Base-by-base conservation (phyloP, 2,329 filamentous ascomycete genomes). In the Ceratocystis lukuohia region DNA sequence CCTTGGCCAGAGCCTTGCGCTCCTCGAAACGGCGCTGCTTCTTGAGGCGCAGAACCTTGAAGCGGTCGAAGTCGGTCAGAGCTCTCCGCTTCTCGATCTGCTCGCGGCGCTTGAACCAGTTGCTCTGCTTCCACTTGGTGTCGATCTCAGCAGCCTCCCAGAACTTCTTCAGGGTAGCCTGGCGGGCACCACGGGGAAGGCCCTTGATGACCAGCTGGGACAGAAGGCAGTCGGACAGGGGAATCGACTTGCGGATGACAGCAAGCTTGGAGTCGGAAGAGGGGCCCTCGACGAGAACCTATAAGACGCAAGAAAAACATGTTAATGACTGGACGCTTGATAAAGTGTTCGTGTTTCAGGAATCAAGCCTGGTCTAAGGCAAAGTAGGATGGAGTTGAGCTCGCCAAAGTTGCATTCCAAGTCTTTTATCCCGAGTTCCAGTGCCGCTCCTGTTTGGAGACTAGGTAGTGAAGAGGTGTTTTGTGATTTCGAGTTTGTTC, bases 1-100 rank as follows among this genome's bases (percentile, higher is more conserved):
- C 82, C 86, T 96, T 96, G 77, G 91, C 90, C 77, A 95, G 84
- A 75, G 90, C 88, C 88, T 96, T 97, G 82, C 88, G 88, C 81
- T 96, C 88, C 85, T 96, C 92, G 82, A 95, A 97, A 78, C 92
- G 89, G 79, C 92, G 90, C 88, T 96, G 92, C 88, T 99, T 99
- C 88, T 93, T 95, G 82, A 97, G 84, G 80, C 93, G 88, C 86
- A 97, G 84, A 75, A 97, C 94, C 89, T 99, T 96, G 91, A 97
- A 99, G 80, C 94, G 88, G 84, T 99, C 94, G 78, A 99, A 99
- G 85, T 99, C 94, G 80, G 88, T 95, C 73, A 99, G 84, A 75
- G 86, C 85, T 82, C 88, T 88, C 84, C 94, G 89, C 82, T 90
- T 88, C 80, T 89, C 84, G 74, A 85, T 84, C 81, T 90, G 88